These are phyloP conservation scores for Lactarius akahatsu DNA, from an alignment of 768 basidiomycete genomes.

Conservation along the genomic window DNA sequence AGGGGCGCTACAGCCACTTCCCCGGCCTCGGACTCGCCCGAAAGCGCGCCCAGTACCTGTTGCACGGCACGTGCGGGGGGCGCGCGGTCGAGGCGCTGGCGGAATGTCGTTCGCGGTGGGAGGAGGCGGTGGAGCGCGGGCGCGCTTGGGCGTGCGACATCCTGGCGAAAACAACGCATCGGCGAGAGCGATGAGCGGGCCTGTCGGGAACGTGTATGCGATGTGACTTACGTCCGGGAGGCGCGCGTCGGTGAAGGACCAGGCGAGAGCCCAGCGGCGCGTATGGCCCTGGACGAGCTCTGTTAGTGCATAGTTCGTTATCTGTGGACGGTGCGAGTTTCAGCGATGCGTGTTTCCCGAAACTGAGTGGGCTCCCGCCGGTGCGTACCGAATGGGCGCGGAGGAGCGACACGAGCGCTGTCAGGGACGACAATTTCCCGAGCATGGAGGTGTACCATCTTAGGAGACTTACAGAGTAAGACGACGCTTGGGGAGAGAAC, in stretches of 20 bases:
- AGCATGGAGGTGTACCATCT: conserved; percentile 96
- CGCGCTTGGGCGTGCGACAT: conserved; percentile 40
- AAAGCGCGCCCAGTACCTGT: conserved; percentile 39
- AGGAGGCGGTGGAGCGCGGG: conserved; percentile 50
- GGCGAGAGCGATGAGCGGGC: conserved; percentile 33
- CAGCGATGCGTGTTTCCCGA: background rate
- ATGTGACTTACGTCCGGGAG: conserved; percentile 71
- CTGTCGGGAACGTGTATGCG: conserved; percentile 33
- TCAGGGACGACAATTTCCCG: conserved; percentile 79
- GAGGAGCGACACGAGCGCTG: conserved; percentile 56
- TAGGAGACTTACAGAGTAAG: background rate
- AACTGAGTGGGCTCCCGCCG: background rate
- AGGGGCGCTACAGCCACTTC: background rate
- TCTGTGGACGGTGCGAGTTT: conserved; percentile 41
- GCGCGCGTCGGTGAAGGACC: conserved; percentile 67
- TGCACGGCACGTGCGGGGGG: conserved; percentile 32
- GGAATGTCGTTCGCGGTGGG: conserved; percentile 58
- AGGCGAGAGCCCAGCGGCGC: conserved; percentile 87
- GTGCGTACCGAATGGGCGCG: conserved; percentile 43
- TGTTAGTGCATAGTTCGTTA: conserved; percentile 82
- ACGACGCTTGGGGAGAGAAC: background rate
- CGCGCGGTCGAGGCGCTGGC: conserved; percentile 38
- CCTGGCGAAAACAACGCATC: conserved; percentile 41
- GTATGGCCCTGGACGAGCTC: conserved; percentile 87
- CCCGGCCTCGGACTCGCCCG: conserved; percentile 26